Evolutionary conservation across 1,284 basidiomycete genomes (phyloP).

Genomic region (Meripilus lineatus): DNA sequence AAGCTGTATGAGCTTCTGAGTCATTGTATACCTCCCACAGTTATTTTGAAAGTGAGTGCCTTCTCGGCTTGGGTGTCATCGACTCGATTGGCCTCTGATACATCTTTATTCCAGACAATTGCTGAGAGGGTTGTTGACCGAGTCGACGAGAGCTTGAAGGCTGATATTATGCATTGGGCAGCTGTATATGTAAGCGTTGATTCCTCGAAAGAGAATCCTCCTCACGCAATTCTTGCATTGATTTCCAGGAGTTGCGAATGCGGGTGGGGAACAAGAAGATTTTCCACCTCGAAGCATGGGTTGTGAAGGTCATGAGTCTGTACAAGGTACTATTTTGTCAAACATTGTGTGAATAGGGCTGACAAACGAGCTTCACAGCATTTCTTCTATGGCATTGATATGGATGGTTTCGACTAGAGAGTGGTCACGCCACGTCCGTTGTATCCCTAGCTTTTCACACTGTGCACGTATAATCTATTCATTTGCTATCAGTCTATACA

Average conservation of each 20-base stretch:
- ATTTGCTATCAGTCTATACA: no score
- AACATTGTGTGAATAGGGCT: constrained; percentile 12
- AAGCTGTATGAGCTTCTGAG: constrained; percentile 96
- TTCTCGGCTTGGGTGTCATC: no score
- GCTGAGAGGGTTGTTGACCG: constrained; percentile 82
- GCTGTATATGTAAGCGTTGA: constrained; percentile 79
- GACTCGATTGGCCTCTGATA: no score
- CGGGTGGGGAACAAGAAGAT: constrained; percentile 91
- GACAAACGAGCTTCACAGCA: constrained; percentile 29
- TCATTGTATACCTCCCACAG: constrained; percentile 95
- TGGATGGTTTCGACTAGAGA: constrained; percentile 50
- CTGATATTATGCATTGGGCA: constrained; percentile 94
- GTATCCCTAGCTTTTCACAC: neutral
- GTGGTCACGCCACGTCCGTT: neutral
- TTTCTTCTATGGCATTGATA: constrained; percentile 55
- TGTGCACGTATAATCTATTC: no score
- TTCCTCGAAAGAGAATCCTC: neutral
- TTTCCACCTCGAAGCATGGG: constrained; percentile 93
- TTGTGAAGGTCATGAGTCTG: constrained; percentile 79
- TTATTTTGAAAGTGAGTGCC: constrained; percentile 76
- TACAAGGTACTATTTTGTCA: constrained; percentile 57
- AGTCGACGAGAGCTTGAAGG: constrained; percentile 85
- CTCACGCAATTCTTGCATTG: neutral
- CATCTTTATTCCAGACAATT: constrained; percentile 59
- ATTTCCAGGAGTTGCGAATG: constrained; percentile 80